These are phyloP conservation scores for Quercus rubra DNA, from an alignment of 306 rosid genomes.

Conservation along the genomic window DNA sequence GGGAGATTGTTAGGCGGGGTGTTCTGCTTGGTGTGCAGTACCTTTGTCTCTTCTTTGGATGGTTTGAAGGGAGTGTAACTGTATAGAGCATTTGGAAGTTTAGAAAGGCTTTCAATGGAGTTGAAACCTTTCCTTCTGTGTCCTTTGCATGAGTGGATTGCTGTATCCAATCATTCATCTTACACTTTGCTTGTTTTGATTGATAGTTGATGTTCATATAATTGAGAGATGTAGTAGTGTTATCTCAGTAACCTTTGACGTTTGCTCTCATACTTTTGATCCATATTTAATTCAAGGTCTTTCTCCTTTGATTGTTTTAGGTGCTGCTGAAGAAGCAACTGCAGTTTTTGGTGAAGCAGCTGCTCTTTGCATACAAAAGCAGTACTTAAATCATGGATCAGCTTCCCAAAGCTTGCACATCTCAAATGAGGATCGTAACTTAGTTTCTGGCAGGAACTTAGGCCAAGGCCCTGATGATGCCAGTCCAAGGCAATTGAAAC, in stretches of 20 bases:
- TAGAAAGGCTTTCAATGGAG: too few relatives aligned
- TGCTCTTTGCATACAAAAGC: constrained; percentile 78
- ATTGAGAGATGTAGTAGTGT: background rate
- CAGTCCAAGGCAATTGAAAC: constrained; percentile 68
- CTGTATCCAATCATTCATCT: too few relatives aligned
- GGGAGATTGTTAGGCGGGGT: too few relatives aligned
- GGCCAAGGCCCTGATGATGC: constrained; percentile 52
- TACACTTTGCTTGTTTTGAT: too few relatives aligned
- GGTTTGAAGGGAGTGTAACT: too few relatives aligned
- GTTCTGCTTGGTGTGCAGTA: too few relatives aligned
- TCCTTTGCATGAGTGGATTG: too few relatives aligned
- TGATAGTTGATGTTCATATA: background rate
- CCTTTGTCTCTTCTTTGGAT: too few relatives aligned
- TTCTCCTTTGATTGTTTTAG: constrained; percentile 37
- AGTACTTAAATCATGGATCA: constrained; percentile 53
- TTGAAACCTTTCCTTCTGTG: too few relatives aligned
- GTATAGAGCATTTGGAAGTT: too few relatives aligned
- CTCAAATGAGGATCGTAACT: constrained; percentile 53
- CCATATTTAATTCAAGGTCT: constrained; percentile 1
- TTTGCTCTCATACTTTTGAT: background rate
- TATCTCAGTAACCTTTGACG: background rate
- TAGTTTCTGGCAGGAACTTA: constrained; percentile 49
- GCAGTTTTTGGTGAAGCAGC: constrained; percentile 91
- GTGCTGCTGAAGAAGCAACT: constrained; percentile 95
- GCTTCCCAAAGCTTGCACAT: constrained; percentile 46